These are phyloP conservation scores for Betula pendula DNA, from an alignment of 306 rosid genomes.

Conservation along the genomic window DNA sequence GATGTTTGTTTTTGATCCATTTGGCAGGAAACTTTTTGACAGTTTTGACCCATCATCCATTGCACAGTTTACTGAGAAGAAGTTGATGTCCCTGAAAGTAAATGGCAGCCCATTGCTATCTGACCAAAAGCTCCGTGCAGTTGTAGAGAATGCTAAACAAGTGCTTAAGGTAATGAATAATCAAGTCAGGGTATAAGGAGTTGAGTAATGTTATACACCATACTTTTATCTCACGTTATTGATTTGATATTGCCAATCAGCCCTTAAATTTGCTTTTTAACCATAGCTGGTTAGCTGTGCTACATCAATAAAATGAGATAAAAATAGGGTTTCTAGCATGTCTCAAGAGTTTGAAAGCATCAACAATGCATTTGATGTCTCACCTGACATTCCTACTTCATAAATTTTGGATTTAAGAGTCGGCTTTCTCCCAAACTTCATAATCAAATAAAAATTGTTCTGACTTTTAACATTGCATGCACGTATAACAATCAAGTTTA, in stretches of 20 bases:
- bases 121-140: slow-evolving; percentile 87
- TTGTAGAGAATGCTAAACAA: slow-evolving; percentile 80
- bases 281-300: no score
- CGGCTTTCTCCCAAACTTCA: neutral
- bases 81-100: slow-evolving; percentile 53
- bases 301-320: no score
- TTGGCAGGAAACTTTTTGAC: slow-evolving; percentile 66
- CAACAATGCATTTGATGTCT: neutral
- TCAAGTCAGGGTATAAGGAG: neutral
- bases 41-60: slow-evolving; percentile 71
- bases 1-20: slow-evolving; percentile 16
- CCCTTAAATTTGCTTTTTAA: no score
- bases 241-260: no score
- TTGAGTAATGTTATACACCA: no score
- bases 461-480: neutral
- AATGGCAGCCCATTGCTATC: slow-evolving; percentile 67
- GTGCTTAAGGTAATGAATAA: slow-evolving; percentile 59
- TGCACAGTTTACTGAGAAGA: slow-evolving; percentile 68
- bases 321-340: no score
- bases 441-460: neutral
- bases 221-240: no score
- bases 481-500: neutral
- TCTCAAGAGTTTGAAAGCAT: no score
- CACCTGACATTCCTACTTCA: neutral
- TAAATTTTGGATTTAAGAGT: slow-evolving; percentile 1